Conservation (phyloP, 257 asterid species). For the Salvia splendens region DNA sequence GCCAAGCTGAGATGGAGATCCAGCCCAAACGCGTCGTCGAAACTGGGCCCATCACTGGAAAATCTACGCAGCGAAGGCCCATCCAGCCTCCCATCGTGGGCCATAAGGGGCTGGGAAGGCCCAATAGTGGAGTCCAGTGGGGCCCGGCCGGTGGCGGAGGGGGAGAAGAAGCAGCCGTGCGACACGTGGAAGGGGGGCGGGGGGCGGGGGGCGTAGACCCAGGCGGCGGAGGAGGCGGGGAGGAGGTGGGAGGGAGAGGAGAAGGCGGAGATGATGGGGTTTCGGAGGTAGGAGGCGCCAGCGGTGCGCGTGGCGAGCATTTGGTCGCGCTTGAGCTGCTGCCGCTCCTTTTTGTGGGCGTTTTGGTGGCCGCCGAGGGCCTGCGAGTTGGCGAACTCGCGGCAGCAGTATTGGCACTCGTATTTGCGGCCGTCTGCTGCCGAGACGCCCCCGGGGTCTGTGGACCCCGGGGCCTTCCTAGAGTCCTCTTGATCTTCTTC, state of each 20-base stretch:
- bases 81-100: slow-evolving; percentile 36
- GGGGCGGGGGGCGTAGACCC: slow-evolving; percentile 82
- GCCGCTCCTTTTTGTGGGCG: slow-evolving; percentile 96
- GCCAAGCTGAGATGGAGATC: slow-evolving; percentile 92
- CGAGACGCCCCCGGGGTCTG: too few species aligned
- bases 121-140: slow-evolving; percentile 47
- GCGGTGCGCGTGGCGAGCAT: slow-evolving; percentile 85
- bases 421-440: slow-evolving; percentile 59
- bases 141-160: slow-evolving; percentile 34
- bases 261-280: slow-evolving; percentile 85
- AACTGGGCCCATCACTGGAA: slow-evolving; percentile 59
- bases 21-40: slow-evolving; percentile 78
- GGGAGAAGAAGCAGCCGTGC: slow-evolving; percentile 68
- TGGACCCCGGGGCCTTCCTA: too few species aligned
- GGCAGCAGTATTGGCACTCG: slow-evolving; percentile 94
- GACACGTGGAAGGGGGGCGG: slow-evolving; percentile 67
- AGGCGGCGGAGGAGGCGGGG: slow-evolving; percentile 52
- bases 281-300: slow-evolving; percentile 83
- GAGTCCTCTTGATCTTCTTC: slow-evolving; percentile 56
- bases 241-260: slow-evolving; percentile 85
- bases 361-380: slow-evolving; percentile 97
- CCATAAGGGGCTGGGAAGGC: slow-evolving; percentile 53
- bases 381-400: slow-evolving; percentile 96
- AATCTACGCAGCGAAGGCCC: slow-evolving; percentile 83
- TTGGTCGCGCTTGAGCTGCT: slow-evolving; percentile 89